Evolutionary conservation across 2,329 filamentous ascomycete genomes (phyloP).

Genomic region (Sclerotinia spermophila): DNA sequence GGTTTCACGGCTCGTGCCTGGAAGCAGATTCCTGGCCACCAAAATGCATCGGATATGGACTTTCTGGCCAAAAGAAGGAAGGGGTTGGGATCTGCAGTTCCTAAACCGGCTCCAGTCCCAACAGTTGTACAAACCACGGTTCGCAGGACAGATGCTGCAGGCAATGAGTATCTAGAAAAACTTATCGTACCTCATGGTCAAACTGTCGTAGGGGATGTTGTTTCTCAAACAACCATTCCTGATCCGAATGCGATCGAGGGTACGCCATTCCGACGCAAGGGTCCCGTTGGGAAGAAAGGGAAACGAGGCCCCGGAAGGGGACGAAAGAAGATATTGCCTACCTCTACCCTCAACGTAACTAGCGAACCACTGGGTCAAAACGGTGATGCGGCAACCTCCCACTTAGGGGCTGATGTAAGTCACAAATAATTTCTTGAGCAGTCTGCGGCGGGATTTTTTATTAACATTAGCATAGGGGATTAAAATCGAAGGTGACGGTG

Average conservation of each 20-base stretch:
- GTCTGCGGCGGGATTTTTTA: conserved; percentile 4
- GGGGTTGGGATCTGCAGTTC: conserved; percentile 55
- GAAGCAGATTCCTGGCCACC: conserved; percentile 59
- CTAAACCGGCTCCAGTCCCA: conserved; percentile 46
- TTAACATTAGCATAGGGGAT: conserved; percentile 27
- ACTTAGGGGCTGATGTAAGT: conserved; percentile 30
- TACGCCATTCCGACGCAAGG: conserved; percentile 55
- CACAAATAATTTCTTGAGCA: background rate
- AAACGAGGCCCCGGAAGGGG: conserved; percentile 75
- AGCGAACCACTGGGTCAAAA: conserved; percentile 26
- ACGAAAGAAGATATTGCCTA: conserved; percentile 55
- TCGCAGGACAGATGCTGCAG: conserved; percentile 70
- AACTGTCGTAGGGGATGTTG: conserved; percentile 75
- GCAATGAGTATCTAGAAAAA: conserved; percentile 80
- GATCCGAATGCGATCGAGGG: conserved; percentile 52
- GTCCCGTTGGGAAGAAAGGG: conserved; percentile 63
- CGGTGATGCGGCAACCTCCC: conserved; percentile 15
- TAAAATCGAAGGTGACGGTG: conserved; percentile 28
- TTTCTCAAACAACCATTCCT: conserved; percentile 59
- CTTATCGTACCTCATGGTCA: conserved; percentile 78
- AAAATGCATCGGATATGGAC: conserved; percentile 51
- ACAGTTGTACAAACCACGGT: conserved; percentile 77
- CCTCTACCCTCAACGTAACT: conserved; percentile 15
- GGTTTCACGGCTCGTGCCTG: conserved; percentile 57
- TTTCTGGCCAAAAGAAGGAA: conserved; percentile 61